Evolutionary conservation across 441 rosid species (phyloP), one percentile per base, ranked within the genome.

Genomic region (Adansonia madagascariensis): DNA sequence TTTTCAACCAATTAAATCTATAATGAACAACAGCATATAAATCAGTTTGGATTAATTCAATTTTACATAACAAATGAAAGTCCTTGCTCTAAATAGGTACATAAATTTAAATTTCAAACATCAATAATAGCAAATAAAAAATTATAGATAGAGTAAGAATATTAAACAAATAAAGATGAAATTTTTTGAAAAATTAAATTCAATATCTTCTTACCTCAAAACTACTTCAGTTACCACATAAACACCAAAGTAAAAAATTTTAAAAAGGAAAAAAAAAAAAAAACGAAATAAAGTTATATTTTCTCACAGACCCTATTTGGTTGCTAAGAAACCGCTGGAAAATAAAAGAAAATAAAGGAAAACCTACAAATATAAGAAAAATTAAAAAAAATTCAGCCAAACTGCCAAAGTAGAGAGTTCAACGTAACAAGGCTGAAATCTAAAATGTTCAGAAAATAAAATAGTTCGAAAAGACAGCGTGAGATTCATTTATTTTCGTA

Each of bases 1-100:
- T 35, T 82, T 76, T 80, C 46, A 39, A 81, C 67, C 68, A 27
- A 55, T 60, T 18, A 73, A 77, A 57, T 12, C 59, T 81, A 17
- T 10, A 6, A 74, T 24, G 24, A 64, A 55, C 20, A 71, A 49
- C 68, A 55, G 6, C 27, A 6, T 22, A 55, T 7, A 72, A 20
- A 10, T 56, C 11, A 18, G 8, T 55, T 6, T 11, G 17, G 53
- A 4, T 39, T 11, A 31, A 72, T 39, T 56, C 39, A 56, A 56
- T 17, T 39, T 39, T 15, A 41, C 73, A 11, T 22, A 69, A 68
- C 12, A 68, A 68, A 47, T 22, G 39, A 47, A 47, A 68, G 2
- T 47, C 14, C 56, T 68, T 12, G 41, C 57, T 24, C 43, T 49
- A 49, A 14, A 12, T 12, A 68, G 18, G 4, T 22, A 22, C 56